These are phyloP conservation scores for Aspergillus cristatus DNA, from an alignment of 495 filamentous ascomycete genomes.

Conservation along the genomic window DNA sequence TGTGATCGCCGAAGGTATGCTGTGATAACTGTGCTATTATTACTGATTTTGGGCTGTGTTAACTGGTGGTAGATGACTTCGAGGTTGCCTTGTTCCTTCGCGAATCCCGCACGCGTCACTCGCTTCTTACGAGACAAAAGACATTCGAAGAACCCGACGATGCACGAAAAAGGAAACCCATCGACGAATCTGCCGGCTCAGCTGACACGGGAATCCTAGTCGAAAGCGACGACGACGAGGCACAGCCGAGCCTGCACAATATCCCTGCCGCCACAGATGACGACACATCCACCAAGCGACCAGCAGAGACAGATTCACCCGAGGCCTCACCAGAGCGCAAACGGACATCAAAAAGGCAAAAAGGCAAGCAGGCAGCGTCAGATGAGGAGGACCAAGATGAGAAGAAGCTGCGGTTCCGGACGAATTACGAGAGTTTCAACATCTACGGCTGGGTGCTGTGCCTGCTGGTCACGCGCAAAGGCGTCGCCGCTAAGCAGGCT, in stretches of 20 bases:
- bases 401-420: conserved; percentile 78
- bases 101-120: conserved; percentile 78
- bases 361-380: conserved; percentile 1
- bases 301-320: not conserved
- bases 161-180: conserved; percentile 34
- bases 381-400: conserved; percentile 49
- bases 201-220: conserved; percentile 28
- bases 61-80: conserved; percentile 64
- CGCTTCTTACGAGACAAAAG: conserved; percentile 78
- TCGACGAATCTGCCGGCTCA: conserved; percentile 37
- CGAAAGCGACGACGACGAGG: conserved; percentile 36
- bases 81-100: conserved; percentile 91
- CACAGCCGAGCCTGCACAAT: no score
- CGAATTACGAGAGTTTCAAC: conserved; percentile 87
- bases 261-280: conserved; percentile 23
- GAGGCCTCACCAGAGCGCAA: not conserved
- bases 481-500: conserved; percentile 26
- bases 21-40: not conserved
- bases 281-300: conserved; percentile 1
- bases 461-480: conserved; percentile 73
- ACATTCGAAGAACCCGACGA: conserved; percentile 47
- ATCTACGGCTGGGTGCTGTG: conserved; percentile 91
- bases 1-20: conserved; percentile 69
- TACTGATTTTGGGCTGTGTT: no score
- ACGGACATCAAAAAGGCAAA: conserved; percentile 11